A percentile compares a stretch with the other conserved stretches of the same genome.
phyloP scores from a whole-genome alignment of 2,329 filamentous ascomycete species.

The Myriangium duriaei region DNA sequence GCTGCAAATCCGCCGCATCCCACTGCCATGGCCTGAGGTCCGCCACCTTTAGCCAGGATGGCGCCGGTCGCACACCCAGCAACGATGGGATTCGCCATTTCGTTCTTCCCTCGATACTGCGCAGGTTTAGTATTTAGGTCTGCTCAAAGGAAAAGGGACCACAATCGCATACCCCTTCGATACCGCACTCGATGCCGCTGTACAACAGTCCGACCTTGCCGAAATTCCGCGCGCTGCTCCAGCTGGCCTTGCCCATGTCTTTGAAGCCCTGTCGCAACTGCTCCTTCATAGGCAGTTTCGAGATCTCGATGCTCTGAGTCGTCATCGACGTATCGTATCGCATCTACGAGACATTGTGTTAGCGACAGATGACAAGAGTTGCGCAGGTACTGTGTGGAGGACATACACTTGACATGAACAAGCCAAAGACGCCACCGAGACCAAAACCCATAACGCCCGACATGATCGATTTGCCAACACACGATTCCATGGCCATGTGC shows the following conservation, averaged over 20 bases:
- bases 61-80: slow-evolving; percentile 88
- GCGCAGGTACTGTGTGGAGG: not conserved
- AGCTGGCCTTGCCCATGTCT: slow-evolving; percentile 83
- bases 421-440: slow-evolving; percentile 82
- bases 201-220: slow-evolving; percentile 86
- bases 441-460: slow-evolving; percentile 89
- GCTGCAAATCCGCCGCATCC: slow-evolving; percentile 91
- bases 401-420: slow-evolving; percentile 94
- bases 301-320: slow-evolving; percentile 37
- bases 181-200: slow-evolving; percentile 85
- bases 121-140: not conserved
- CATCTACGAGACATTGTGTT: slow-evolving; percentile 50
- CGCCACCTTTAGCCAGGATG: slow-evolving; percentile 72
- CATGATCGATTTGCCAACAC: slow-evolving; percentile 75
- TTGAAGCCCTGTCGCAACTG: slow-evolving; percentile 79
- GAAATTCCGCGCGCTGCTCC: slow-evolving; percentile 83
- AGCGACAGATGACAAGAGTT: too few relatives aligned
- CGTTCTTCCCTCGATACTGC: slow-evolving; percentile 73
- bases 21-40: slow-evolving; percentile 74
- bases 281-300: slow-evolving; percentile 63
- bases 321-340: slow-evolving; percentile 60
- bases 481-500: slow-evolving; percentile 84
- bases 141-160: not conserved
- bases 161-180: slow-evolving; percentile 75
- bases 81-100: slow-evolving; percentile 72